Conservation (phyloP, 441 rosid species). For the Pelargonium cotyledonis region DNA sequence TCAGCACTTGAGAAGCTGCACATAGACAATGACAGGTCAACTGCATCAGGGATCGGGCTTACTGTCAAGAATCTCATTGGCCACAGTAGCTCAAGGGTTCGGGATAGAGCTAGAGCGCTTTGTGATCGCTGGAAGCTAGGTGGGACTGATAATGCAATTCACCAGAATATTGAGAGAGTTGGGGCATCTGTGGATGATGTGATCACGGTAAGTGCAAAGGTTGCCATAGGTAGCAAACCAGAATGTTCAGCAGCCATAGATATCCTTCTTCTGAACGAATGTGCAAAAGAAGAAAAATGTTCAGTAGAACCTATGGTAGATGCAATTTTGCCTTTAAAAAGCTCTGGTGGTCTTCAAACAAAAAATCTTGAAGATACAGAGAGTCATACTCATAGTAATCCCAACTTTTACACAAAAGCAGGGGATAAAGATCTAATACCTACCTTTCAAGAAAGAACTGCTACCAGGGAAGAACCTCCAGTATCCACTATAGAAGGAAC, state of each 20-base stretch:
- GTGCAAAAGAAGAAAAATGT: constrained; percentile 31
- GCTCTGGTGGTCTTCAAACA: constrained; percentile 33
- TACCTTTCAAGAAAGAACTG: constrained; percentile 30
- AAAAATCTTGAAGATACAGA: constrained; percentile 34
- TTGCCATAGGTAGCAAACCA: constrained; percentile 26
- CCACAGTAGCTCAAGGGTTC: constrained; percentile 56
- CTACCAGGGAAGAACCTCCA: constrained; percentile 34
- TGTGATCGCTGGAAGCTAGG: constrained; percentile 56
- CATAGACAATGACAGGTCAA: constrained; percentile 51
- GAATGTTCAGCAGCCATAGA: constrained; percentile 29
- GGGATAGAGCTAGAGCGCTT: constrained; percentile 64
- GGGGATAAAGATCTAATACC: constrained; percentile 28
- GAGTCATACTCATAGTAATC: constrained; percentile 27
- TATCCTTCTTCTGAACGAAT: constrained; percentile 33
- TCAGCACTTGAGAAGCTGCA: constrained; percentile 70
- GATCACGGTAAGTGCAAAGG: constrained; percentile 23
- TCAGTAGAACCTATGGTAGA: constrained; percentile 30
- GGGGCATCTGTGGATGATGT: constrained; percentile 25
- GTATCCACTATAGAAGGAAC: constrained; percentile 25
- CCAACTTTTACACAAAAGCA: constrained; percentile 17
- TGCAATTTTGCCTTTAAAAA: constrained; percentile 28
- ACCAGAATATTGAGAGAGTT: constrained; percentile 32
- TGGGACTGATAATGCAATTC: constrained; percentile 28
- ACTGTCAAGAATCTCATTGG: constrained; percentile 63
- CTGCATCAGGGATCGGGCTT: constrained; percentile 76